These are phyloP conservation scores for Porodaedalea pini DNA, from an alignment of 1,284 basidiomycete genomes.

Conservation along the genomic window DNA sequence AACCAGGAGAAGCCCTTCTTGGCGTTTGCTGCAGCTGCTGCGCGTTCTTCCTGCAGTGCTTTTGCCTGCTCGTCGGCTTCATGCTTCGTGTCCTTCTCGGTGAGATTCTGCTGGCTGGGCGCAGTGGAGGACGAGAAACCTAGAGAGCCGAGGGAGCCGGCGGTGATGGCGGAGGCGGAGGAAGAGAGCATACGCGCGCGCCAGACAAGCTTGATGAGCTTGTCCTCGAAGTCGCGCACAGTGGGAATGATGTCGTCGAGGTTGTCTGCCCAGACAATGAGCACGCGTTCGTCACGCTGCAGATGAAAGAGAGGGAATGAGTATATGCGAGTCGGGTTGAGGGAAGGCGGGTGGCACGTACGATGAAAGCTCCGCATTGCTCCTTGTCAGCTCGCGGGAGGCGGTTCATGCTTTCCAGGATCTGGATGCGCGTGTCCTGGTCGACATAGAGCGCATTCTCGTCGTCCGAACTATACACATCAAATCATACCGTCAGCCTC, in stretches of 20 bases:
- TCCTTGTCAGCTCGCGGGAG: slow-evolving; percentile 74
- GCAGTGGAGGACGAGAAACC: neutral
- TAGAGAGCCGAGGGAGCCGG: slow-evolving; percentile 32
- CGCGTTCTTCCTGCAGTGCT: neutral
- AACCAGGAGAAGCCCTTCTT: slow-evolving; percentile 19
- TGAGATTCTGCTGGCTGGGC: slow-evolving; percentile 6
- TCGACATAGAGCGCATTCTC: slow-evolving; percentile 27
- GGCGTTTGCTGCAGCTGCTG: neutral
- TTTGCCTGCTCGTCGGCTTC: neutral
- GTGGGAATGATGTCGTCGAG: slow-evolving; percentile 66
- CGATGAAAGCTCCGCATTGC: slow-evolving; percentile 81
- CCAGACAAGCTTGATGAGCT: slow-evolving; percentile 82
- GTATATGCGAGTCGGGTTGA: neutral
- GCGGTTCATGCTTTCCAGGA: slow-evolving; percentile 57
- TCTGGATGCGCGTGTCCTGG: slow-evolving; percentile 56
- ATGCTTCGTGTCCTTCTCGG: slow-evolving; percentile 4
- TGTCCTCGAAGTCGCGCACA: slow-evolving; percentile 66
- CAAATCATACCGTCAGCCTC: neutral
- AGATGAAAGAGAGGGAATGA: slow-evolving; percentile 10
- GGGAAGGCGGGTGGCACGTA: slow-evolving; percentile 29
- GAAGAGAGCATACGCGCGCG: slow-evolving; percentile 39
- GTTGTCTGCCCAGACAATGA: slow-evolving; percentile 76
- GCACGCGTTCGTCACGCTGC: slow-evolving; percentile 68
- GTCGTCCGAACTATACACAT: slow-evolving; percentile 10
- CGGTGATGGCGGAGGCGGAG: slow-evolving; percentile 33